These are phyloP conservation scores for Neurospora sp. DNA, from an alignment of 495 filamentous ascomycete genomes.

Conservation along the genomic window DNA sequence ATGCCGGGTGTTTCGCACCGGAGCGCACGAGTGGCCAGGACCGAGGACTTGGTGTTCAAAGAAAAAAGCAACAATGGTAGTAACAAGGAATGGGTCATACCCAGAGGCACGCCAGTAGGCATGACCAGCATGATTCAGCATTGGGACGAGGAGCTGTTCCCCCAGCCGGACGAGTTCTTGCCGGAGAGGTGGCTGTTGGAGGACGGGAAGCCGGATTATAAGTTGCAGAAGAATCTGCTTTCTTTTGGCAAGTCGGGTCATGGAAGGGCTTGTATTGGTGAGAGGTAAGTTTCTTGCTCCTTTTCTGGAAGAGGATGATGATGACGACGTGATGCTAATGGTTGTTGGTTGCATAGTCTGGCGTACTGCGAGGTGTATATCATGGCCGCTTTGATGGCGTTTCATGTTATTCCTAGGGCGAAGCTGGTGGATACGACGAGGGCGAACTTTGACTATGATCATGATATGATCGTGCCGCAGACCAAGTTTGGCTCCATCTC, in stretches of 20 bases:
- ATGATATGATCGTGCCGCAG: conserved; percentile 19
- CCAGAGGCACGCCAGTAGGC: conserved; percentile 33
- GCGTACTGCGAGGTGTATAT: conserved; percentile 24
- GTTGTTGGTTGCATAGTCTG: conserved; percentile 8
- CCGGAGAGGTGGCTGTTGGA: conserved; percentile 41
- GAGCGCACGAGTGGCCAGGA: conserved; percentile 15
- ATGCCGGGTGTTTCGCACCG: conserved; percentile 28
- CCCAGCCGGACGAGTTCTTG: conserved; percentile 34
- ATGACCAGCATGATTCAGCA: conserved; percentile 40
- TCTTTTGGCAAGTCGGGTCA: conserved; percentile 37
- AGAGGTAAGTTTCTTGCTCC: conserved; percentile 24
- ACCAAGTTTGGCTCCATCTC: conserved; percentile 9
- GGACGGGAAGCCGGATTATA: conserved; percentile 11
- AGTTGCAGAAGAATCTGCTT: conserved; percentile 36
- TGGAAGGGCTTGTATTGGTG: conserved; percentile 38
- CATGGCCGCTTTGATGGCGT: conserved; percentile 16
- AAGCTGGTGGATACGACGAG: conserved; percentile 13
- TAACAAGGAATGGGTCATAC: conserved; percentile 23
- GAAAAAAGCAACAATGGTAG: conserved; percentile 16
- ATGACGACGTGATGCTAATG: background rate
- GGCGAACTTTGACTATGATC: conserved; percentile 19
- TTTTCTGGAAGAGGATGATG: background rate
- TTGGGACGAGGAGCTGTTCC: conserved; percentile 36
- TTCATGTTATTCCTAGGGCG: conserved; percentile 17
- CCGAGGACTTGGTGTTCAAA: conserved; percentile 23